These are phyloP conservation scores for Pulveroboletus frians DNA, from an alignment of 768 basidiomycete species.

Conservation along the genomic window DNA sequence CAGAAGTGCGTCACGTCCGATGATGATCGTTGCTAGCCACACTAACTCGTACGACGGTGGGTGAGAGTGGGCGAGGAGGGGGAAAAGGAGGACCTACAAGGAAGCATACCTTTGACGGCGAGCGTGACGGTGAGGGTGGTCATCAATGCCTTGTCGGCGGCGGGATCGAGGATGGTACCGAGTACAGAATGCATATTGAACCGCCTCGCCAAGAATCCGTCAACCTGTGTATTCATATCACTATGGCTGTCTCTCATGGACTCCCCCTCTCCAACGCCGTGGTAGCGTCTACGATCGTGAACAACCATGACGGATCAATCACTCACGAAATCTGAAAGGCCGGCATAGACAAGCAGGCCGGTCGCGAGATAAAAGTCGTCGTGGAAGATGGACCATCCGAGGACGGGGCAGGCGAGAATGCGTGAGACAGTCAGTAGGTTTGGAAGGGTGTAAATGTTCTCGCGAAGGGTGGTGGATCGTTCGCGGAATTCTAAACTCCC, in stretches of 20 bases:
- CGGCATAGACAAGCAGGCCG: slow-evolving; percentile 80
- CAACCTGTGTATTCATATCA: slow-evolving; percentile 49
- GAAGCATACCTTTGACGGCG: slow-evolving; percentile 77
- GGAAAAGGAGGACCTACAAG: slow-evolving; percentile 51
- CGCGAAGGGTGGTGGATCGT: slow-evolving; percentile 44
- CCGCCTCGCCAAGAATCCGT: slow-evolving; percentile 84
- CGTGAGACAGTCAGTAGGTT: slow-evolving; percentile 86
- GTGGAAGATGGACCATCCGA: slow-evolving; percentile 87
- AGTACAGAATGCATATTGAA: slow-evolving; percentile 89
- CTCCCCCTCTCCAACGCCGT: background rate
- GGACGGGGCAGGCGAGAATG: slow-evolving; percentile 81
- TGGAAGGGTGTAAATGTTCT: slow-evolving; percentile 93
- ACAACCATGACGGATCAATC: background rate
- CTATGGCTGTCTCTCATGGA: background rate
- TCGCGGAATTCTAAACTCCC: slow-evolving; percentile 3
- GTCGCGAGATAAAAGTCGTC: slow-evolving; percentile 80
- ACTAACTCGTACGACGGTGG: slow-evolving; percentile 41
- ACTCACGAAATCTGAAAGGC: slow-evolving; percentile 86
- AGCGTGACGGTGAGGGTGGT: slow-evolving; percentile 88
- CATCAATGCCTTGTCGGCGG: slow-evolving; percentile 94
- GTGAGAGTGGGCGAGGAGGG: background rate
- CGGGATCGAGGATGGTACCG: slow-evolving; percentile 93
- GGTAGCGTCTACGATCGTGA: background rate
- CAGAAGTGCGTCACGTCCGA: slow-evolving; percentile 84
- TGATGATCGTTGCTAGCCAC: slow-evolving; percentile 77